Base-by-base conservation (phyloP, 2,329 filamentous ascomycete species). In the Epichloe hybrida region DNA sequence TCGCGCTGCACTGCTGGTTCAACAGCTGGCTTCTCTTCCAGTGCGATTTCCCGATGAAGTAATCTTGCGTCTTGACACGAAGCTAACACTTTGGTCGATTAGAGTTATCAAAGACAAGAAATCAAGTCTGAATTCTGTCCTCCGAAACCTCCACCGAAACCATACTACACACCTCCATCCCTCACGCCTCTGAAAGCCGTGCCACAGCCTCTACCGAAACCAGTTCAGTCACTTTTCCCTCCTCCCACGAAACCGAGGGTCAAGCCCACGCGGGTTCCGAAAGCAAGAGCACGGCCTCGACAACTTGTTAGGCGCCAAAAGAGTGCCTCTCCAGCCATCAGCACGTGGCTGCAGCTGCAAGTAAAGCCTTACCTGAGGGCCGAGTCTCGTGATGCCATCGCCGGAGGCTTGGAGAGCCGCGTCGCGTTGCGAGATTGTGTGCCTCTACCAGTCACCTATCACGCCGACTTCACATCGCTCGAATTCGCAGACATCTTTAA, bases 401-500 rank as follows among this genome's bases (percentile, higher is more conserved):
- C 55, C 8, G 55, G 51, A 15, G 63, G 65, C 3, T 44, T 57
- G 21, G 52, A 49, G 35, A 48, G 48, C 3, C 48, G 48, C 1
- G 17, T 58, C 36, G 51, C 46, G 4, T 35, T 40, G 39, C 49
- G 20, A 11, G 50, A 54, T 17, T 41, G 49, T 7, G 20, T 53
- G 21, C 41, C 50, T 34, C 38, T 51, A 12, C 54, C 54, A 8
- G 9, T 52, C 13, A 41, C 49, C n/a, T 57, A 73, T 17, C 74
- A 77, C 53, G 70, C 74, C 6, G 74, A 76, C 56, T 75, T 77
- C 41, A 62, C 64, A 0, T 42, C 53, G 0, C 60, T 65, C 1
- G 74, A 77, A 52, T 55, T 71, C 7, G 49, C 51, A 31, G 27
- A 57, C 15, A 60, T 68, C 17, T 50, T 59, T 17, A 49, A 50